Evolutionary conservation across 495 filamentous ascomycete species (phyloP).

Genomic region (Barbatosphaeria neglecta): DNA sequence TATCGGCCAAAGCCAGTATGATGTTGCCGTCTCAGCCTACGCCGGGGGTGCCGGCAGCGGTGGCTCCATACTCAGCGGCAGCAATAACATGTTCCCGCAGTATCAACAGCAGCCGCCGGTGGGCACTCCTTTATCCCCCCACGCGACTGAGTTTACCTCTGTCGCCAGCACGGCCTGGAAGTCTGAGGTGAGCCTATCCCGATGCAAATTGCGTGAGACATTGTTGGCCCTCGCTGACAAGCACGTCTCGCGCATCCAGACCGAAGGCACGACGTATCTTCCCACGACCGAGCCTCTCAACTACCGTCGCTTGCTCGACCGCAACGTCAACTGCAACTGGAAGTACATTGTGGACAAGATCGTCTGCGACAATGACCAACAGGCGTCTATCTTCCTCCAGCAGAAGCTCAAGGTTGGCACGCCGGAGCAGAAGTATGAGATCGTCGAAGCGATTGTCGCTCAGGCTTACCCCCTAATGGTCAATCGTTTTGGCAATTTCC

Average conservation of each 20-base stretch:
- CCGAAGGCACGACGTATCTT: conserved; percentile 64
- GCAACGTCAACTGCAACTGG: conserved; percentile 96
- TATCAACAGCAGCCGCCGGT: conserved; percentile 64
- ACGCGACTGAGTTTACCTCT: conserved; percentile 69
- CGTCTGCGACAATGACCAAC: conserved; percentile 96
- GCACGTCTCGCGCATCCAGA: conserved; percentile 16
- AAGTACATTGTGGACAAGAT: conserved; percentile 99
- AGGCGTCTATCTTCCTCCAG: conserved; percentile 96
- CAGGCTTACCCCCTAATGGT: conserved; percentile 96
- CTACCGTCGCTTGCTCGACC: conserved; percentile 89
- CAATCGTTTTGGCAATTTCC: conserved; percentile 96
- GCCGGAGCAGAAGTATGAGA: conserved; percentile 89
- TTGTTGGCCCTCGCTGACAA: conserved; percentile 6
- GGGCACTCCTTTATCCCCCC: conserved; percentile 73
- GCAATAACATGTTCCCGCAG: conserved; percentile 40
- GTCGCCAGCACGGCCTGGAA: conserved; percentile 30
- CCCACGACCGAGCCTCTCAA: conserved; percentile 89
- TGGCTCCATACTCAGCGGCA: conserved; percentile 11
- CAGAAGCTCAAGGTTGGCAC: conserved; percentile 98
- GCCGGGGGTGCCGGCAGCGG: conserved; percentile 14
- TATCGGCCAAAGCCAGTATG: conserved; percentile 21
- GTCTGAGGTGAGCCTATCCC: conserved; percentile 33
- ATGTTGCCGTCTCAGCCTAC: conserved; percentile 13
- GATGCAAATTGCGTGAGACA: neutral
- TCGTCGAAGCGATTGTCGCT: conserved; percentile 89